phyloP scores from a whole-genome alignment of 495 filamentous ascomycete species.

The Aspergillus sparsus region DNA sequence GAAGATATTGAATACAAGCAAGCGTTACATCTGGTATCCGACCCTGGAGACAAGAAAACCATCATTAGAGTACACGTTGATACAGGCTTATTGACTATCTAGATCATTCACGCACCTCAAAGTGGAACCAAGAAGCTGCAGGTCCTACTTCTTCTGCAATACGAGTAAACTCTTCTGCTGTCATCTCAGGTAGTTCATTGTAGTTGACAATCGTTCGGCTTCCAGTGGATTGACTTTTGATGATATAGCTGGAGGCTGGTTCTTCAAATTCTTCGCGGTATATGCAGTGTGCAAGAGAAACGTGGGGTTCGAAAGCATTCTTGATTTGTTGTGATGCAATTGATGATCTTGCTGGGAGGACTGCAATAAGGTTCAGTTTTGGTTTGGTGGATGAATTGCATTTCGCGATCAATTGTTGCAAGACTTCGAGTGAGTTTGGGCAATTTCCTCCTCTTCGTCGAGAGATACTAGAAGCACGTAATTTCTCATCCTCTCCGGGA shows the following conservation, averaged over 20 bases:
- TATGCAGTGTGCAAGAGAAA: constrained; percentile 57
- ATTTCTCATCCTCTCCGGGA: constrained; percentile 69
- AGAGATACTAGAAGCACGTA: constrained; percentile 59
- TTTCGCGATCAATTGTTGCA: constrained; percentile 56
- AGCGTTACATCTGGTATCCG: constrained; percentile 64
- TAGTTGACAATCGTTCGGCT: constrained; percentile 72
- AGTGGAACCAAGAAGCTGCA: constrained; percentile 65
- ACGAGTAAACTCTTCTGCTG: constrained; percentile 52
- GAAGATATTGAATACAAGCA: constrained; percentile 61
- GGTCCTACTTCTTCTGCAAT: constrained; percentile 33
- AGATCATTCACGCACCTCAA: constrained; percentile 56
- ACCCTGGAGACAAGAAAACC: constrained; percentile 47
- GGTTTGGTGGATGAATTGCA: constrained; percentile 8
- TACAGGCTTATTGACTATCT: neutral
- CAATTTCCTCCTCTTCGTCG: constrained; percentile 72
- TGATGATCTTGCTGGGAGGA: constrained; percentile 47
- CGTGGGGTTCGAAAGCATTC: constrained; percentile 39
- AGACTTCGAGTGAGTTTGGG: constrained; percentile 68
- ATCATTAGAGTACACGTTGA: constrained; percentile 10
- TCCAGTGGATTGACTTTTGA: constrained; percentile 57
- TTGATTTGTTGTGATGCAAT: constrained; percentile 40
- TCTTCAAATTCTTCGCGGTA: constrained; percentile 56
- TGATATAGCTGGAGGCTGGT: constrained; percentile 70
- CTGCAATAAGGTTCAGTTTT: constrained; percentile 41
- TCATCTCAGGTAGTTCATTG: constrained; percentile 68